phyloP scores from a whole-genome alignment of 352 stramenopile species.

The Pythium folliculosum region DNA sequence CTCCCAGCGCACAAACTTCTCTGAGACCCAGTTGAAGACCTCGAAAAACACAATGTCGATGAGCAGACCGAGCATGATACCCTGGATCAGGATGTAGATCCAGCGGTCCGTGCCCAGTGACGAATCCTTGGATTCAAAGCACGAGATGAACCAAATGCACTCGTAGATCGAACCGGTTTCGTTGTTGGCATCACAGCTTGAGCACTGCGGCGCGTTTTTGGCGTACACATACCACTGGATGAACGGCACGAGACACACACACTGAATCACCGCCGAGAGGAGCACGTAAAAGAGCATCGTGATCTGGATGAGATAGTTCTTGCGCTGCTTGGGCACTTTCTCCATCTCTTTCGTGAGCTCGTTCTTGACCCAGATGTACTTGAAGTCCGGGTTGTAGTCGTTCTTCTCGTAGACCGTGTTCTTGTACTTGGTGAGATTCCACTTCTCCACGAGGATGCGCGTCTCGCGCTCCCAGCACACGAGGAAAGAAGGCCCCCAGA shows the following conservation, averaged over 20 bases:
- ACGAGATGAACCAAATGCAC: conserved; percentile 85
- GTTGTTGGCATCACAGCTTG: conserved; percentile 51
- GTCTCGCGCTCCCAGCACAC: conserved; percentile 87
- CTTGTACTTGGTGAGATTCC: conserved; percentile 88
- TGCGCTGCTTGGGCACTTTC: conserved; percentile 80
- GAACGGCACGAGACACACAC: conserved; percentile 81
- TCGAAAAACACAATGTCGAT: conserved; percentile 91
- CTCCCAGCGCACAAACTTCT: conserved; percentile 87
- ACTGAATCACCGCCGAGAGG: conserved; percentile 74
- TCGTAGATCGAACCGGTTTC: conserved; percentile 40
- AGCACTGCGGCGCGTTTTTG: conserved; percentile 80
- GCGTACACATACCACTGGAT: conserved; percentile 91
- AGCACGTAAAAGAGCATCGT: conserved; percentile 88
- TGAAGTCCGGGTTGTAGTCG: conserved; percentile 82
- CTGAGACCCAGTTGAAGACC: conserved; percentile 87
- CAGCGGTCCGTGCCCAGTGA: conserved; percentile 83
- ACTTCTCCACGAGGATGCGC: conserved; percentile 86
- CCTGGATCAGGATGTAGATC: conserved; percentile 89
- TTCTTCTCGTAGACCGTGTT: conserved; percentile 89
- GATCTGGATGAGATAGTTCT: conserved; percentile 84
- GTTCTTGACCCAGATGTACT: conserved; percentile 88
- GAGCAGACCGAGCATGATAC: conserved; percentile 75
- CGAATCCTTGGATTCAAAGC: conserved; percentile 73
- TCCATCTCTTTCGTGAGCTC: conserved; percentile 88
- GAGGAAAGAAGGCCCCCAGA: conserved; percentile 83